These are phyloP conservation scores for Lentinus polychrous DNA, from an alignment of 1,284 basidiomycete genomes.

Conservation along the genomic window DNA sequence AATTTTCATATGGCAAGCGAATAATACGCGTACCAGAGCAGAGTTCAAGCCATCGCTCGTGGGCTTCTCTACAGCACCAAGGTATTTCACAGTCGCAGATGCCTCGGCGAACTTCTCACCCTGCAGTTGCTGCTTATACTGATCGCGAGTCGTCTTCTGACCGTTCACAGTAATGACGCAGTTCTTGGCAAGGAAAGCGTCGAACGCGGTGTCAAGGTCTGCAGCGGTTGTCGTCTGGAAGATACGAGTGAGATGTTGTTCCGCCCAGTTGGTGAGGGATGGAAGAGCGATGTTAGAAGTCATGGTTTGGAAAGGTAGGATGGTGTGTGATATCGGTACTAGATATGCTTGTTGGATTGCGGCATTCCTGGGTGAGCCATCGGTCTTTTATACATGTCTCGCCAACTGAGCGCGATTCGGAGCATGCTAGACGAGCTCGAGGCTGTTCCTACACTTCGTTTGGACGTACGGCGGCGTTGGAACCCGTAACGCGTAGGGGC, in stretches of 20 bases:
- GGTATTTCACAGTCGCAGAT: slow-evolving; percentile 17
- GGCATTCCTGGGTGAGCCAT: too few species aligned
- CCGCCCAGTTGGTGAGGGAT: slow-evolving; percentile 29
- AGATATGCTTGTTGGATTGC: too few species aligned
- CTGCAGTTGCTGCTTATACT: slow-evolving; percentile 20
- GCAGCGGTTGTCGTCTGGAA: slow-evolving; percentile 24
- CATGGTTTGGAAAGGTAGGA: slow-evolving; percentile 13
- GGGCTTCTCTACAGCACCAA: slow-evolving; percentile 18
- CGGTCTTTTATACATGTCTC: background rate
- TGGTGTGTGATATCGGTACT: too few species aligned
- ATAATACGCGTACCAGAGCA: slow-evolving; percentile 10
- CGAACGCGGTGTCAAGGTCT: slow-evolving; percentile 28
- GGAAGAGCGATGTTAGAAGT: slow-evolving; percentile 23
- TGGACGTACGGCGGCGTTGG: too few species aligned
- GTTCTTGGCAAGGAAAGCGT: slow-evolving; percentile 26
- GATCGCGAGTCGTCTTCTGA: slow-evolving; percentile 16
- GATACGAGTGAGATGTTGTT: slow-evolving; percentile 26
- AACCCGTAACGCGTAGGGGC: too few species aligned
- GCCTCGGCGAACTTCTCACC: slow-evolving; percentile 17
- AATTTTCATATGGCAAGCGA: background rate
- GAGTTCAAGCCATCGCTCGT: slow-evolving; percentile 9
- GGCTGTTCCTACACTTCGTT: too few species aligned
- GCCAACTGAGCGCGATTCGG: background rate
- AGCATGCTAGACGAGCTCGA: too few species aligned
- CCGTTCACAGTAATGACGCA: slow-evolving; percentile 30